Evolutionary conservation across 2,329 filamentous ascomycete species (phyloP).

Genomic region (Colletotrichum incanum): DNA sequence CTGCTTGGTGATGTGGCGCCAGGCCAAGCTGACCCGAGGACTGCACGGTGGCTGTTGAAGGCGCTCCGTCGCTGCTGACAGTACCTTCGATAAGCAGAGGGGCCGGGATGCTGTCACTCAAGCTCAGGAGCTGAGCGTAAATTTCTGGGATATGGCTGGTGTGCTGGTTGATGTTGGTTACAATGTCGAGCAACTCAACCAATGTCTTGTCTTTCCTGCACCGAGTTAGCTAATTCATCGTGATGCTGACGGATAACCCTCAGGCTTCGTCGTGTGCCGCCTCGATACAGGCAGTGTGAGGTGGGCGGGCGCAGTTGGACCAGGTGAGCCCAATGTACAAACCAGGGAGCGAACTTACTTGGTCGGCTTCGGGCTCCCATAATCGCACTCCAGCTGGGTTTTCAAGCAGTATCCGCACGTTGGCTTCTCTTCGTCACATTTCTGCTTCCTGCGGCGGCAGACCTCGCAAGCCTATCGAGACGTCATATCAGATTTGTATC

Average conservation of each 20-base stretch:
- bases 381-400: constrained; percentile 62
- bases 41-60: constrained; percentile 42
- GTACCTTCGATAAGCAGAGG: constrained; percentile 14
- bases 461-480: constrained; percentile 68
- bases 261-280: constrained; percentile 25
- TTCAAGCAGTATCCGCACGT: constrained; percentile 71
- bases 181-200: constrained; percentile 71
- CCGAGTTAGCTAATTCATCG: constrained; percentile 3
- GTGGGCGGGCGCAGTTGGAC: not conserved
- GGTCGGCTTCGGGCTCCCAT: constrained; percentile 73
- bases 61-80: constrained; percentile 25
- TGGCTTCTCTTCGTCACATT: constrained; percentile 75
- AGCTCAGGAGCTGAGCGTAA: constrained; percentile 2
- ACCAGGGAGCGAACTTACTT: constrained; percentile 64
- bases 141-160: constrained; percentile 24
- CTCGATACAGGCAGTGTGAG: not conserved
- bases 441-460: constrained; percentile 73
- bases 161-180: constrained; percentile 69
- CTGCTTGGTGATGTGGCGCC: not conserved
- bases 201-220: constrained; percentile 74
- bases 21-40: constrained; percentile 27
- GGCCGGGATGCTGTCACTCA: not conserved
- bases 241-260: constrained; percentile 17
- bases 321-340: not conserved
- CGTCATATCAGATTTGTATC: constrained; percentile 7